Base-by-base conservation (phyloP, 495 filamentous ascomycete genomes). In the Geoglossum glabrum region DNA sequence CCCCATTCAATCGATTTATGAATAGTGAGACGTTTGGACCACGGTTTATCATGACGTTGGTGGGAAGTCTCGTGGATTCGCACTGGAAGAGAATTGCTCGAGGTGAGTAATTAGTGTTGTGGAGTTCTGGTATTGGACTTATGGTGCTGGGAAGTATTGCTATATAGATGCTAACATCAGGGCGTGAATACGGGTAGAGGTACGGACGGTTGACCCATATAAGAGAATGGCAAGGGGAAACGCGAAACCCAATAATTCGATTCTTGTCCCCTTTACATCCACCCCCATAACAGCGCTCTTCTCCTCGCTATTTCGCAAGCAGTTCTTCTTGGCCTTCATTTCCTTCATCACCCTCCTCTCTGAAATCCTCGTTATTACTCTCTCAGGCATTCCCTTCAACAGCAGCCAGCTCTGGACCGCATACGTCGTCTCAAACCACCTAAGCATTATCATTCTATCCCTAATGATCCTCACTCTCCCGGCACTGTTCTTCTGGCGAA, bases 81-180 rank as follows among this genome's bases (percentile, higher is more conserved):
- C 47, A 65, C 31, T 64, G 63, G 63, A 64, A 65, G 50, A 25
- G 57, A 25, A 46, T 64, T 7, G 63, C 64, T 46, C 59, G 61
- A 55, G 54, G 59, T 56, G 56, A 26, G 23, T 25, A n/a, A n/a
- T n/a, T n/a, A n/a, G n/a, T n/a, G n/a, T n/a, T n/a, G n/a, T n/a
- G n/a, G n/a, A n/a, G n/a, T n/a, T n/a, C n/a, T n/a, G n/a, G n/a
- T n/a, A n/a, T n/a, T n/a, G n/a, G n/a, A n/a, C n/a, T n/a, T n/a
- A n/a, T n/a, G n/a, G n/a, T n/a, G n/a, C n/a, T n/a, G n/a, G n/a
- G n/a, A n/a, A n/a, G n/a, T n/a, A n/a, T n/a, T n/a, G n/a, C n/a
- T n/a, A n/a, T n/a, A n/a, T n/a, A n/a, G n/a, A n/a, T n/a, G n/a
- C n/a, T n/a, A n/a, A n/a, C n/a, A n/a, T n/a, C n/a, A n/a, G n/a